Evolutionary conservation across 2,329 filamentous ascomycete species (phyloP), one percentile per base, ranked within the genome.

Genomic region (Exophiala alcalophila): DNA sequence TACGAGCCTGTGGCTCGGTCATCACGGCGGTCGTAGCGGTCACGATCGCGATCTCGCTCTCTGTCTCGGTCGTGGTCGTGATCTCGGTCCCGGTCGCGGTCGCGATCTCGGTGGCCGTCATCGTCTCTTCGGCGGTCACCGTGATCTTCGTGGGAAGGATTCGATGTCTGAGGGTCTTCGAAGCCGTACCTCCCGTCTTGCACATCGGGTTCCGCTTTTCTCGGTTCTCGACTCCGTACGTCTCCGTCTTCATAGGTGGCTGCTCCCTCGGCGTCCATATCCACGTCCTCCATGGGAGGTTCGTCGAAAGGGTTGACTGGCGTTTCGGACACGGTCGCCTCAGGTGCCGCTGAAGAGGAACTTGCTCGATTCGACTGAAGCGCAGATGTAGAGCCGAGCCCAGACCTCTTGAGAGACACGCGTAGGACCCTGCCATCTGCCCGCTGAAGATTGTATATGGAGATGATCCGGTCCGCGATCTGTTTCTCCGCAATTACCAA

Each of bases 401-500:
- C 45, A 9, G 59, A 50, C 9, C 64, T 59, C 55, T 76, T 76
- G 51, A 78, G 62, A 48, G 73, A 76, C 39, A 83, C 70, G 44
- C 78, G 74, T 25, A 83, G 65, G 2, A 77, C 58, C 43, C 76
- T 70, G 21, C 78, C 79, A 56, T 83, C 80, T 19, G 80, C 80
- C 75, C 74, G 78, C 57, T 81, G 76, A 51, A 77, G 76, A 62
- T 83, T 77, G 64, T 81, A 82, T 23, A 70, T 79, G 25, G 70
- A 70, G 50, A 83, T 73, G 25, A 80, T 73, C 38, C 70, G 74
- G 48, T 83, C 76, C 1, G 79, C 80, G 15, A 71, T 70, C 20
- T 64, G 63, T 57, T 68, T 74, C 30, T 78, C 73, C 11, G 68
- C 62, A 54, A 80, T 81, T 11, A 70, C 66, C 61, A 83, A 73